Evolutionary conservation across 2,329 filamentous ascomycete species (phyloP).

Genomic region (Magnaporthiopsis rhizophila): DNA sequence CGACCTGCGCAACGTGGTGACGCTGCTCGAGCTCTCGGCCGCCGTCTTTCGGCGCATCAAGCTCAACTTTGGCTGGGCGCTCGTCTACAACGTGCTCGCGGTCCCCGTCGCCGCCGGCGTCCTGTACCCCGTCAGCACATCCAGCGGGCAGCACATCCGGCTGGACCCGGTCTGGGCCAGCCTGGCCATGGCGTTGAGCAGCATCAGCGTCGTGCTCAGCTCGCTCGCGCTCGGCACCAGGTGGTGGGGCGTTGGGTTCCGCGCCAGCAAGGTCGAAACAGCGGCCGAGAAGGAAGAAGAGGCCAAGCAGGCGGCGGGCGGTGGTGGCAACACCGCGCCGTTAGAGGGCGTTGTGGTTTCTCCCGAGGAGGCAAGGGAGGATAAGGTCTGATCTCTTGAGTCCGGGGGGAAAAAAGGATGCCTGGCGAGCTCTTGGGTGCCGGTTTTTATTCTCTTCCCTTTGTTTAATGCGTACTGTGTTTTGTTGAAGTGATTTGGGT

Average conservation of each 20-base stretch:
- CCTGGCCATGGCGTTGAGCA: constrained; percentile 87
- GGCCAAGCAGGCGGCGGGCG: neutral
- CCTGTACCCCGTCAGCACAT: constrained; percentile 51
- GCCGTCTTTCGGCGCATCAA: constrained; percentile 70
- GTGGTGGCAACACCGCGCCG: neutral
- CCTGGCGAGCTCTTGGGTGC: neutral
- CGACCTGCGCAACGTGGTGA: constrained; percentile 60
- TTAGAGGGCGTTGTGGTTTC: neutral
- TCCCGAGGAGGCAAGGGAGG: neutral
- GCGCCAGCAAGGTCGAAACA: constrained; percentile 17
- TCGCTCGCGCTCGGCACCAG: constrained; percentile 60
- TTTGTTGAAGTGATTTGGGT: neutral
- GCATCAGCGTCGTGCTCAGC: constrained; percentile 79
- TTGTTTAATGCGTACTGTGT: neutral
- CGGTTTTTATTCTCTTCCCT: neutral
- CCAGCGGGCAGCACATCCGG: constrained; percentile 45
- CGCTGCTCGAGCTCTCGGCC: constrained; percentile 62
- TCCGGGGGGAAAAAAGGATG: neutral
- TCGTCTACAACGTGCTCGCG: constrained; percentile 71
- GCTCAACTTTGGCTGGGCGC: constrained; percentile 80
- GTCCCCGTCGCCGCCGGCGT: constrained; percentile 77
- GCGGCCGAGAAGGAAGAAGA: neutral
- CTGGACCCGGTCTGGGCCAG: constrained; percentile 80
- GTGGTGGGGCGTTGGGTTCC: constrained; percentile 36
- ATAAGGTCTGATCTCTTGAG: neutral